phyloP scores from a whole-genome alignment of 2,329 filamentous ascomycete genomes.

The Aspergillus spinulosporus region DNA sequence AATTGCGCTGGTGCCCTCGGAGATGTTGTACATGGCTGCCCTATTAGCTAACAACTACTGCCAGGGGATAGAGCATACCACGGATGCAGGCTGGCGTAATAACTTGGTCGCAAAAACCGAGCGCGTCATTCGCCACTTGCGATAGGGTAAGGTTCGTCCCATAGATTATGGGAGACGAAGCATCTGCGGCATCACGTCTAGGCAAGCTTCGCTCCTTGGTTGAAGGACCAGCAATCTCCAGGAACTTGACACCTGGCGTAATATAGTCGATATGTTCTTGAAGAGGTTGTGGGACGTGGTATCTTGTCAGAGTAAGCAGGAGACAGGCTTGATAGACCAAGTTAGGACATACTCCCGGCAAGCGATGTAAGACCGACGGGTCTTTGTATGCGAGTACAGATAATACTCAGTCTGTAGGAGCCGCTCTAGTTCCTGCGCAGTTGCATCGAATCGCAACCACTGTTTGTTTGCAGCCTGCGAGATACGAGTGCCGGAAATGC shows the following conservation, averaged over 20 bases:
- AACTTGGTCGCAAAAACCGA: constrained; percentile 30
- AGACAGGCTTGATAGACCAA: not conserved
- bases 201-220: not conserved
- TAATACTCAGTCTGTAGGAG: constrained; percentile 57
- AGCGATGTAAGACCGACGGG: constrained; percentile 30
- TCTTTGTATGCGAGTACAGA: constrained; percentile 47
- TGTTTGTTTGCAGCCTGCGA: constrained; percentile 53
- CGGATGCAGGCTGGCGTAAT: constrained; percentile 47
- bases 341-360: constrained; percentile 39
- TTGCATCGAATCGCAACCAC: constrained; percentile 58
- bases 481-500: constrained; percentile 52
- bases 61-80: constrained; percentile 21
- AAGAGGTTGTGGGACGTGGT: constrained; percentile 53
- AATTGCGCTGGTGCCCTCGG: constrained; percentile 39
- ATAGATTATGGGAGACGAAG: not conserved
- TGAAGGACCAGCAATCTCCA: constrained; percentile 14
- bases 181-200: not conserved
- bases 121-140: constrained; percentile 6
- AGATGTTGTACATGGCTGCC: constrained; percentile 47
- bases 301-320: constrained; percentile 27
- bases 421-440: constrained; percentile 54
- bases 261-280: constrained; percentile 57
- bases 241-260: constrained; percentile 46
- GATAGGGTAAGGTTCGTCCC: not conserved
- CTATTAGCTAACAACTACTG: constrained; percentile 7